Percentiles rank a stretch among this genome's conserved stretches.
These are phyloP conservation scores for Corchorus capsularis DNA, from an alignment of 345 rosid genomes.

Conservation along the genomic window DNA sequence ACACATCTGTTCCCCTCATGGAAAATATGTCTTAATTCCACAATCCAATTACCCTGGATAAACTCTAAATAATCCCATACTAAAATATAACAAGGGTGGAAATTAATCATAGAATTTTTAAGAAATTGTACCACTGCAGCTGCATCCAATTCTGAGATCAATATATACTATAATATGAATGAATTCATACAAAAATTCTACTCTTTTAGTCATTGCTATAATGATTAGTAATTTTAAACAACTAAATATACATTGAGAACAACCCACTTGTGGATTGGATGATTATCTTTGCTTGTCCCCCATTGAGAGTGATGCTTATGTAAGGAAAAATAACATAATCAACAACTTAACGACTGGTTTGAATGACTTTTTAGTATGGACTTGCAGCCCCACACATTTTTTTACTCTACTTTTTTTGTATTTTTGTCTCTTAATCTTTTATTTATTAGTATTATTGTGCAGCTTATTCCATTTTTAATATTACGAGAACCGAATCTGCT, in stretches of 20 bases:
- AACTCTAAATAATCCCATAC: too few species aligned
- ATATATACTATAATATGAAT: too few species aligned
- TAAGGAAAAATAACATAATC: slow-evolving; percentile 1
- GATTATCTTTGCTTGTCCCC: not conserved
- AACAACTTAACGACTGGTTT: slow-evolving; percentile 9
- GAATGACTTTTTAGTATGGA: not conserved
- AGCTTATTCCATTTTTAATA: too few species aligned
- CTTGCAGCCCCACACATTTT: not conserved
- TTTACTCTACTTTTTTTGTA: not conserved
- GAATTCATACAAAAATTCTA: not conserved
- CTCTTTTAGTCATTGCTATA: not conserved
- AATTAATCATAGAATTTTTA: too few species aligned
- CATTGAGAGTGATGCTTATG: not conserved
- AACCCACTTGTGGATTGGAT: not conserved
- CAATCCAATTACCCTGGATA: too few species aligned
- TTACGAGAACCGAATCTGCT: too few species aligned
- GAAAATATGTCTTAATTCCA: too few species aligned
- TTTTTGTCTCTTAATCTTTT: not conserved
- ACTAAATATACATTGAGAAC: not conserved
- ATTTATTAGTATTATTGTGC: not conserved
- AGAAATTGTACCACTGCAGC: too few species aligned
- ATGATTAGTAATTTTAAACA: slow-evolving; percentile 8
- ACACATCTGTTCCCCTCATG: too few species aligned
- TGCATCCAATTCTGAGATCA: too few species aligned
- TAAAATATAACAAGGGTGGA: too few species aligned